Percentiles rank a stretch among this genome's conserved stretches.
Conservation (phyloP, 2,329 filamentous ascomycete genomes). For the Tolypocladium cylindrosporum region DNA sequence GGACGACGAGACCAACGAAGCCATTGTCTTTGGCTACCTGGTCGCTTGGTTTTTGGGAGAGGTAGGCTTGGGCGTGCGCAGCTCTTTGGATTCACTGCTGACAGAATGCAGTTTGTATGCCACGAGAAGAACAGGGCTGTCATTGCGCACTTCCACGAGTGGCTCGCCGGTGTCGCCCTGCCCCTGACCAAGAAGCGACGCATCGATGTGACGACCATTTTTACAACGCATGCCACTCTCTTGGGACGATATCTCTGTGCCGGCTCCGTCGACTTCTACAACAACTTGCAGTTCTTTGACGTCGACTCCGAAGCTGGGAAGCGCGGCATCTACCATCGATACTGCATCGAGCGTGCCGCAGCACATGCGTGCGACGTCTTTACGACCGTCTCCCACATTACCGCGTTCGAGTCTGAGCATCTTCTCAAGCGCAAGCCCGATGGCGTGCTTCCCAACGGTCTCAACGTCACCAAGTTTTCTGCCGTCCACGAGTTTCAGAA, state of each 20-base stretch:
- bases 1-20: slow-evolving; percentile 94
- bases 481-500: slow-evolving; percentile 99
- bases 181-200: slow-evolving; percentile 87
- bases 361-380: slow-evolving; percentile 93
- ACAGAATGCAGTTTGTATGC: slow-evolving; percentile 62
- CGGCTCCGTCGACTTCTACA: slow-evolving; percentile 97
- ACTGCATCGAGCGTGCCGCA: slow-evolving; percentile 93
- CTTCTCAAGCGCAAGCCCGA: slow-evolving; percentile 95
- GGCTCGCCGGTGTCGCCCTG: slow-evolving; percentile 88
- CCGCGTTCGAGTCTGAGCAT: slow-evolving; percentile 96
- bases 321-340: slow-evolving; percentile 95
- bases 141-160: slow-evolving; percentile 98
- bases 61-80: slow-evolving; percentile 39
- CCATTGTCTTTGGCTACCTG: slow-evolving; percentile 93
- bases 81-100: neutral
- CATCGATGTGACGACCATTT: slow-evolving; percentile 96
- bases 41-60: slow-evolving; percentile 98
- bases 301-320: slow-evolving; percentile 95
- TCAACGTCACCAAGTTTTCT: slow-evolving; percentile 95
- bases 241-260: slow-evolving; percentile 94
- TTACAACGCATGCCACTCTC: slow-evolving; percentile 94
- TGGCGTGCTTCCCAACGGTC: slow-evolving; percentile 87
- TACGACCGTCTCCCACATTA: slow-evolving; percentile 97
- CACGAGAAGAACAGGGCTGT: slow-evolving; percentile 88
- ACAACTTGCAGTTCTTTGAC: slow-evolving; percentile 94